phyloP scores from a whole-genome alignment of 2,329 filamentous ascomycete species.

The Byssoonygena ceratinophila region DNA sequence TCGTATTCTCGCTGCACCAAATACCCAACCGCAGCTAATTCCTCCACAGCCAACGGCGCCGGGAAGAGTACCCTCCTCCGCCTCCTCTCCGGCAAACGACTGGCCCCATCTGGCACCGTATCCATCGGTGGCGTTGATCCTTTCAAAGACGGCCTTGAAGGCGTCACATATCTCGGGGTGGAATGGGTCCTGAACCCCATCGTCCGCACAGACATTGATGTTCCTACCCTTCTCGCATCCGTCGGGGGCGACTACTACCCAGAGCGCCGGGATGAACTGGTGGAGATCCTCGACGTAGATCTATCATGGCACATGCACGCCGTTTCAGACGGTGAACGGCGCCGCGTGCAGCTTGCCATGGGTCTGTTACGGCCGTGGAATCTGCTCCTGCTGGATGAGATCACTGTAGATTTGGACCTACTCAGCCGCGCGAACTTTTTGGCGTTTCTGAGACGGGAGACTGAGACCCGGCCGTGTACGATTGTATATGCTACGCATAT shows the following conservation, averaged over 20 bases:
- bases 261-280: conserved; percentile 72
- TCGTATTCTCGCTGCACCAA: not conserved
- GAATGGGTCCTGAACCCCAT: conserved; percentile 98
- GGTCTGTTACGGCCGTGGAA: conserved; percentile 84
- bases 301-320: conserved; percentile 89
- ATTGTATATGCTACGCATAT: conserved; percentile 98
- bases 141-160: conserved; percentile 80
- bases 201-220: conserved; percentile 87
- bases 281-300: conserved; percentile 84
- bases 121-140: conserved; percentile 75
- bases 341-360: conserved; percentile 92
- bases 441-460: conserved; percentile 75
- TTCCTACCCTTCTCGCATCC: conserved; percentile 69
- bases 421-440: conserved; percentile 77
- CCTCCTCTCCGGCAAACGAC: conserved; percentile 86
- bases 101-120: conserved; percentile 67
- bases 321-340: conserved; percentile 81
- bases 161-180: conserved; percentile 90
- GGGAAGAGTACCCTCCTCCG: conserved; percentile 95
- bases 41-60: conserved; percentile 65
- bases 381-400: conserved; percentile 84
- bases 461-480: conserved; percentile 68
- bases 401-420: conserved; percentile 91
- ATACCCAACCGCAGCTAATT: conserved; percentile 1
- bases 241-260: conserved; percentile 80